A percentile compares a stretch with the other conserved stretches of the same genome.
Evolutionary conservation across 2,329 filamentous ascomycete genomes (phyloP).

Genomic region (Penicillium concentricum): DNA sequence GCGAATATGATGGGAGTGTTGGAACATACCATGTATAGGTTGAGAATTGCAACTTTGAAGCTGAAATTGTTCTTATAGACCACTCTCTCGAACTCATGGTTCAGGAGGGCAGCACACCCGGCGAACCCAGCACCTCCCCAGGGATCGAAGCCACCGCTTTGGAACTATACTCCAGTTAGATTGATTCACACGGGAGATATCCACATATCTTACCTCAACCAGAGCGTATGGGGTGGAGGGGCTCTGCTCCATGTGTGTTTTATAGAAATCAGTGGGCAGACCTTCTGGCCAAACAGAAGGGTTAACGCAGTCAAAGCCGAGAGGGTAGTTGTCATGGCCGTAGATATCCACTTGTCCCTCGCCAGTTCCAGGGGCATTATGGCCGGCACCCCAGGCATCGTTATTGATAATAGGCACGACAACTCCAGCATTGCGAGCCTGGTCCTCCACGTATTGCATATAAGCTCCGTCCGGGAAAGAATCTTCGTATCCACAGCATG

Average conservation of each 20-base stretch:
- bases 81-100: conserved; percentile 72
- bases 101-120: conserved; percentile 64
- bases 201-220: conserved; percentile 47
- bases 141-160: conserved; percentile 70
- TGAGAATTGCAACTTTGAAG: conserved; percentile 66
- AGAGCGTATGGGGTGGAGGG: conserved; percentile 66
- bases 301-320: conserved; percentile 50
- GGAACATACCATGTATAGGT: conserved; percentile 67
- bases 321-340: conserved; percentile 64
- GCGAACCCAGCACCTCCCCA: conserved; percentile 73
- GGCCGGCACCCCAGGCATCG: conserved; percentile 61
- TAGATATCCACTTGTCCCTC: conserved; percentile 62
- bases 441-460: conserved; percentile 68
- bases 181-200: not conserved
- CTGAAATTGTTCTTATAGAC: conserved; percentile 76
- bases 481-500: conserved; percentile 43
- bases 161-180: conserved; percentile 50
- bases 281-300: conserved; percentile 60
- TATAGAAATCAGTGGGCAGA: conserved; percentile 58
- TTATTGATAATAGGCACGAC: conserved; percentile 75
- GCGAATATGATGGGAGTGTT: accelerated
- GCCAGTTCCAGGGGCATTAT: conserved; percentile 64
- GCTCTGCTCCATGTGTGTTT: conserved; percentile 59
- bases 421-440: conserved; percentile 66
- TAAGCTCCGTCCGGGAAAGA: conserved; percentile 66